phyloP scores from a whole-genome alignment of 2,329 filamentous ascomycete genomes.

The Nemania sp. region DNA sequence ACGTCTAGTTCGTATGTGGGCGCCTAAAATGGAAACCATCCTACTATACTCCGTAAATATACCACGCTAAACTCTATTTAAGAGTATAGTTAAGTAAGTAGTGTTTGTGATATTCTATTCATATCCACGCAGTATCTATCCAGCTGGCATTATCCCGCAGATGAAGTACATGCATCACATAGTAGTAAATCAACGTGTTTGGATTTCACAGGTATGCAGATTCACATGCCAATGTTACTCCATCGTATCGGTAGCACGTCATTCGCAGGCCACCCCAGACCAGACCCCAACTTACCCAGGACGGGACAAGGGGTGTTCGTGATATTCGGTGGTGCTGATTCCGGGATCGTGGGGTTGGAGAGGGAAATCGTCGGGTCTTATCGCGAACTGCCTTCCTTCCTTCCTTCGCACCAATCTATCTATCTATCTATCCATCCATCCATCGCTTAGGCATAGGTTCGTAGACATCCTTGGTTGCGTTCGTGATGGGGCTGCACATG shows the following conservation, averaged over 20 bases:
- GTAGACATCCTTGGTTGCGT: too few relatives aligned
- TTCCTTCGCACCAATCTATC: too few relatives aligned
- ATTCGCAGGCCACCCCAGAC: neutral
- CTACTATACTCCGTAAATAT: too few relatives aligned
- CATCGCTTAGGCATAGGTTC: too few relatives aligned
- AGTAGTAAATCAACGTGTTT: neutral
- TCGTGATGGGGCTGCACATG: too few relatives aligned
- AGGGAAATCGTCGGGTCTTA: neutral
- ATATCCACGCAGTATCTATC: neutral
- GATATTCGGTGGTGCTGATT: neutral
- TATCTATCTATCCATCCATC: too few relatives aligned
- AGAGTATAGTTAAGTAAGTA: too few relatives aligned
- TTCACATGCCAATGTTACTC: conserved; percentile 14
- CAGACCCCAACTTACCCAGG: neutral
- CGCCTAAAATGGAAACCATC: too few relatives aligned
- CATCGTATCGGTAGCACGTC: neutral
- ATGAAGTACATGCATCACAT: neutral
- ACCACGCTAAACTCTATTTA: neutral
- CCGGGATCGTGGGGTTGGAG: neutral
- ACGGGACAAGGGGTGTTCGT: neutral
- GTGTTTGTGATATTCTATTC: neutral
- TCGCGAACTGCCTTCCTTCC: neutral
- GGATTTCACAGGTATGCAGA: neutral
- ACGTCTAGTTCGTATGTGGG: too few relatives aligned
- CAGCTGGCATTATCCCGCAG: neutral